These are phyloP conservation scores for Venturia asperata DNA, from an alignment of 2,329 filamentous ascomycete genomes.

Conservation along the genomic window DNA sequence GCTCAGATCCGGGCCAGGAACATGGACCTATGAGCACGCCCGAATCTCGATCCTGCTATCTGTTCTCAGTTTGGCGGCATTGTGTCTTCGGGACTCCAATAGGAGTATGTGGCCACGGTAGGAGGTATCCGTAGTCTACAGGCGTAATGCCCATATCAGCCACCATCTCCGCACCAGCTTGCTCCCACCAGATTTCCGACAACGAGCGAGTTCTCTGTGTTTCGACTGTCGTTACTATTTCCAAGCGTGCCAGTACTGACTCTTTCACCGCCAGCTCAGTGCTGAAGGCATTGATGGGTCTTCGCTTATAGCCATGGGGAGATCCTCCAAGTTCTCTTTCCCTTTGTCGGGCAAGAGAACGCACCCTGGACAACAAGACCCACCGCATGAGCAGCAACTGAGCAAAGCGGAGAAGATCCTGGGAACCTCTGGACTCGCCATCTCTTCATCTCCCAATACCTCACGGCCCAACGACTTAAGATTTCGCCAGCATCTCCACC, in stretches of 20 bases:
- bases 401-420: constrained; percentile 34
- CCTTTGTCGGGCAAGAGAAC: neutral
- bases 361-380: neutral
- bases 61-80: neutral
- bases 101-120: no score
- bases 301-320: neutral
- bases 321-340: neutral
- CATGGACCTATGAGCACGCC: neutral
- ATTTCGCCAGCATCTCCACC: neutral
- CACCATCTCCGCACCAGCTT: neutral
- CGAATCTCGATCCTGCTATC: neutral
- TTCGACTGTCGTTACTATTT: neutral
- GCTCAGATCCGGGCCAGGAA: neutral
- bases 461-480: neutral
- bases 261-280: neutral
- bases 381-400: constrained; percentile 11
- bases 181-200: neutral
- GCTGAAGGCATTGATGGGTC: neutral
- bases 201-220: neutral
- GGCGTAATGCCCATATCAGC: neutral
- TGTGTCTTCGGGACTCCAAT: neutral
- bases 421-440: constrained; percentile 29
- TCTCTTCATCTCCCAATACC: constrained; percentile 1
- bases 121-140: no score
- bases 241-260: neutral